Base-by-base conservation (phyloP, 2,329 filamentous ascomycete species). In the Sporothrix euskadiensis region DNA sequence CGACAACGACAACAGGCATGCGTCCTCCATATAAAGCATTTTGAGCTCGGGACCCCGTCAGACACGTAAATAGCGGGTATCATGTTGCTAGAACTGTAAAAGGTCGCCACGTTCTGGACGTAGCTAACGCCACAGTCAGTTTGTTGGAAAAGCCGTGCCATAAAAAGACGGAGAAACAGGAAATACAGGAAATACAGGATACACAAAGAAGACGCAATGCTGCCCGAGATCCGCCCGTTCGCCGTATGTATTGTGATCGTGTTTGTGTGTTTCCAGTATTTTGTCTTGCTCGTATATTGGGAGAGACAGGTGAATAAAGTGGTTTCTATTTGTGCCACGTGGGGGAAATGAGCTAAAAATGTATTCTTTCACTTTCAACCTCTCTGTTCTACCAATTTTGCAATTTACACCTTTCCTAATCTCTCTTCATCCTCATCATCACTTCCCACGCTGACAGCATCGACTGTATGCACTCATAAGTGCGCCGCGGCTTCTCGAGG, bases 251-350 rank as follows among this genome's bases (percentile, higher is more conserved):
- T 47, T 66, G 63, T 66, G 63, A 49, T n/a, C 44, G 6, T 7
- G 30, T 52, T 52, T 22, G 35, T 8, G 12, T 26, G 10, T 47
- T 44, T 66, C 14, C 16, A 41, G 16, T 65, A n/a, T 32, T n/a
- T 65, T 19, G 12, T 16, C 10, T 66, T 12, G 22, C 10, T 47
- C 30, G 39, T n/a, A 44, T 4, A 22, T 22, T 47, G 39, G 39
- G n/a, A 5, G 39, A 47, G 61, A 66, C 39, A 66, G 10, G 19
- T 22, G 35, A 71, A 22, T 59, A 39, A 52, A 32, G 12, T 68
- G 35, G 30, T 32, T 57, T 35, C n/a, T 68, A 57, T 68, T 72
- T 69, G 63, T 72, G 61, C 16, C 63, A 68, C 61, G 19, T 56
- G 16, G 26, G 9, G 32, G 1, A 32, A 16, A 6, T 49, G 22